These are phyloP conservation scores for Penicillium arizonense DNA, from an alignment of 495 filamentous ascomycete species.

Conservation along the genomic window DNA sequence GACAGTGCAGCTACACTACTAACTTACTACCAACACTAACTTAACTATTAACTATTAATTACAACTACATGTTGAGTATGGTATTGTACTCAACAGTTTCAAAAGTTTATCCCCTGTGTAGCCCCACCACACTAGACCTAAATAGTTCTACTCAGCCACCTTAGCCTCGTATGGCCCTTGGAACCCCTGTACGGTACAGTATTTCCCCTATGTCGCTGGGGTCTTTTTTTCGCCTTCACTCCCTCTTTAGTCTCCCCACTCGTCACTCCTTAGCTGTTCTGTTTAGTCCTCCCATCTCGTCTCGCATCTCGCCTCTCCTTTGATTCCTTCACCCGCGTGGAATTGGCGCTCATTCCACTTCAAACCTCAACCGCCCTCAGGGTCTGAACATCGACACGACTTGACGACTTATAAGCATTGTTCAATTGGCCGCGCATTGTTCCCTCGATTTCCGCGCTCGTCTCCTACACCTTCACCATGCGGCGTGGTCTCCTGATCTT, in stretches of 20 bases:
- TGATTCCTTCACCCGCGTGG: background rate
- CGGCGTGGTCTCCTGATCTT: constrained; percentile 63
- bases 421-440: constrained; percentile 3
- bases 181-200: constrained; percentile 9
- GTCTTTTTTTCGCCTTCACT: constrained; percentile 10
- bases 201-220: constrained; percentile 6
- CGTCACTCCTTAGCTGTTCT: constrained; percentile 28
- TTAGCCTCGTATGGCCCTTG: constrained; percentile 28
- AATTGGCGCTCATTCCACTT: constrained; percentile 2
- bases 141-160: constrained; percentile 9
- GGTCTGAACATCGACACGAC: constrained; percentile 1
- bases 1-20: too few relatives aligned
- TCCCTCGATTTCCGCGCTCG: background rate
- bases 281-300: constrained; percentile 6
- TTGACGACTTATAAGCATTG: background rate
- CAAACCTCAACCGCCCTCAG: background rate
- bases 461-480: constrained; percentile 44
- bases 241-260: constrained; percentile 15
- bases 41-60: too few relatives aligned
- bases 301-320: constrained; percentile 6
- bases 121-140: background rate
- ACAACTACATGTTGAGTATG: too few relatives aligned
- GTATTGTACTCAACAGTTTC: too few relatives aligned
- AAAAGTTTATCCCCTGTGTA: background rate
- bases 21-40: too few relatives aligned